Evolutionary conservation across 169 alveolate genomes (phyloP).

Genomic region (Pseudocohnilembus persalinus): DNA sequence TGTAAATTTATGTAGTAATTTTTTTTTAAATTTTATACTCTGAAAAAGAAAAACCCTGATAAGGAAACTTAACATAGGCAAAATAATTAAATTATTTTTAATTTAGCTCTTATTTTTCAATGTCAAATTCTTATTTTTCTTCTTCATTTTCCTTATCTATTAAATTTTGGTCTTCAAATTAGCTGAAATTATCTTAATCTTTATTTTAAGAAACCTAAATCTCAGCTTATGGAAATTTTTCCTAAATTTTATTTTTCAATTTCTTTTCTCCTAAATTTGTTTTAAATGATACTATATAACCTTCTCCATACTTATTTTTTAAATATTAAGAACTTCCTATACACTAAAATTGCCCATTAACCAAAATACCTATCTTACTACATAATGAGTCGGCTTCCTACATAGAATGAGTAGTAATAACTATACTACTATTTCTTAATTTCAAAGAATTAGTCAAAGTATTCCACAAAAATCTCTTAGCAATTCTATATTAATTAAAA

Average conservation of each 20-base stretch:
- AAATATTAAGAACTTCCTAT: slow-evolving; percentile 65
- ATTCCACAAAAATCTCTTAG: slow-evolving; percentile 66
- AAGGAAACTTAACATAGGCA: neutral
- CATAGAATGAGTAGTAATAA: slow-evolving; percentile 84
- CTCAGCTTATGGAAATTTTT: neutral
- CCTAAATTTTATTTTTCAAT: neutral
- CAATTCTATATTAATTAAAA: too few relatives aligned
- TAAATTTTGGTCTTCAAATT: neutral
- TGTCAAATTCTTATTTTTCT: neutral
- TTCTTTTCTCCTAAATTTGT: neutral
- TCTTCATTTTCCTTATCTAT: neutral
- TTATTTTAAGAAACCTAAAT: too few relatives aligned
- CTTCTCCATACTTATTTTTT: slow-evolving; percentile 67
- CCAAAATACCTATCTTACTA: slow-evolving; percentile 79
- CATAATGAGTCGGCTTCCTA: slow-evolving; percentile 83
- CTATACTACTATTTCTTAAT: slow-evolving; percentile 54
- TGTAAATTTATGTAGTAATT: neutral
- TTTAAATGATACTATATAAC: slow-evolving; percentile 47
- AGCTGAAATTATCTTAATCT: too few relatives aligned
- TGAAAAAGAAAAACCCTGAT: neutral
- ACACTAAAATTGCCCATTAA: slow-evolving; percentile 72
- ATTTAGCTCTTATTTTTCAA: neutral
- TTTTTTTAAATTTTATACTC: too few relatives aligned
- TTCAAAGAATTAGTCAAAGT: slow-evolving; percentile 54
- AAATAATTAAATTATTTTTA: too few relatives aligned